These are phyloP conservation scores for Lentinula raphanica DNA, from an alignment of 768 basidiomycete genomes.

Conservation along the genomic window DNA sequence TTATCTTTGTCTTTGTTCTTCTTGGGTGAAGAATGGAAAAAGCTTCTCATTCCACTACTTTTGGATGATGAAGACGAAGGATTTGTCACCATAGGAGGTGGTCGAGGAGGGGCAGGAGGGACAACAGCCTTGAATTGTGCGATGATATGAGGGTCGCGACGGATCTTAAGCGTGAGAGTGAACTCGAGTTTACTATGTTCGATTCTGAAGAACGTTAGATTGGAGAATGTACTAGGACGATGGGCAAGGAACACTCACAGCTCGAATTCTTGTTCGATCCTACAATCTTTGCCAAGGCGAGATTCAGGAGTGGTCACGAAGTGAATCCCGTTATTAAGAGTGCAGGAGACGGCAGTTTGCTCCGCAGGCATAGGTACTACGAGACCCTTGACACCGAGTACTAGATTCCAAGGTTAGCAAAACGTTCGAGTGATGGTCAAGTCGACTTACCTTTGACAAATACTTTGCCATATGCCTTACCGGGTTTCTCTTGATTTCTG, in stretches of 20 bases:
- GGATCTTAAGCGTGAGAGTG: constrained; percentile 82
- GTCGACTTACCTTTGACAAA: constrained; percentile 77
- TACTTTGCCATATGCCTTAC: constrained; percentile 85
- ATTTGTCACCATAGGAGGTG: constrained; percentile 38
- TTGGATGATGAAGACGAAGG: constrained; percentile 44
- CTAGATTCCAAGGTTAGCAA: constrained; percentile 34
- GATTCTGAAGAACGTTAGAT: constrained; percentile 43
- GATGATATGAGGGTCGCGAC: constrained; percentile 79
- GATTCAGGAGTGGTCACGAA: constrained; percentile 87
- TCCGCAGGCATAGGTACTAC: constrained; percentile 76
- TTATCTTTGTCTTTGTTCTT: constrained; percentile 48
- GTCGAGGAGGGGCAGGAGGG: constrained; percentile 38
- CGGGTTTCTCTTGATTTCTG: constrained; percentile 66
- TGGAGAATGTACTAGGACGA: not conserved
- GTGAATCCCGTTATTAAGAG: constrained; percentile 94
- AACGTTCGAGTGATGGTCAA: not conserved
- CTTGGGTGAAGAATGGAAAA: constrained; percentile 74
- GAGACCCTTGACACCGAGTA: constrained; percentile 69
- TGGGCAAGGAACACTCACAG: constrained; percentile 46
- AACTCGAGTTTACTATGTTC: constrained; percentile 95
- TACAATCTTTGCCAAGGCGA: constrained; percentile 49
- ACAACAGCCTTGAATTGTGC: constrained; percentile 66
- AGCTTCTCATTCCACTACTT: constrained; percentile 64
- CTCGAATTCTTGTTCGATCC: constrained; percentile 87
- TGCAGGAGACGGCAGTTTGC: constrained; percentile 72